These are phyloP conservation scores for Epichloe coenophiala DNA, from an alignment of 2,329 filamentous ascomycete species.

Conservation along the genomic window DNA sequence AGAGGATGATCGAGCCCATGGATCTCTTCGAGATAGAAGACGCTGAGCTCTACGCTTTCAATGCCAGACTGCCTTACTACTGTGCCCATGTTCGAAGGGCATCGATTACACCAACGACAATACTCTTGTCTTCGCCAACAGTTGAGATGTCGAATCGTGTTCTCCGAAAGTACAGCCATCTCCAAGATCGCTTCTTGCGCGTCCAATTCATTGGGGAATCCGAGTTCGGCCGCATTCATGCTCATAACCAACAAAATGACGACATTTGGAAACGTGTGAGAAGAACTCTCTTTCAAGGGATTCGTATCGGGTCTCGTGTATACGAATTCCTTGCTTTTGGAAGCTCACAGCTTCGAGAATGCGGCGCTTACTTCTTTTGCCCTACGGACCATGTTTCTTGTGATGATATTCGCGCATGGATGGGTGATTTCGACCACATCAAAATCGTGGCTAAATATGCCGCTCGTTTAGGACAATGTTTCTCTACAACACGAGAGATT, in stretches of 20 bases:
- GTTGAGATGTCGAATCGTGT: constrained; percentile 85
- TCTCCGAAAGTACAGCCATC: constrained; percentile 54
- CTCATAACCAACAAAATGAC: constrained; percentile 43
- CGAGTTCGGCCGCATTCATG: constrained; percentile 39
- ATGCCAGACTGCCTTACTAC: constrained; percentile 49
- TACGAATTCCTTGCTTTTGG: constrained; percentile 91
- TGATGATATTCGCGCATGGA: constrained; percentile 66
- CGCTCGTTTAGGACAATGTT: constrained; percentile 83
- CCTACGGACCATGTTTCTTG: constrained; percentile 53
- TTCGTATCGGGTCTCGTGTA: constrained; percentile 64
- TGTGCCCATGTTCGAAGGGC: constrained; percentile 66
- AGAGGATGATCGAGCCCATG: constrained; percentile 55
- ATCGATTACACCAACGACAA: constrained; percentile 69
- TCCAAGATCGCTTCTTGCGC: constrained; percentile 69
- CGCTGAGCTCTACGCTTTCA: constrained; percentile 31
- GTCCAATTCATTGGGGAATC: constrained; percentile 84
- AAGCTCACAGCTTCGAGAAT: constrained; percentile 86
- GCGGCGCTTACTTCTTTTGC: constrained; percentile 87
- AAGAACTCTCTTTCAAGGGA: constrained; percentile 61
- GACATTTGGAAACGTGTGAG: constrained; percentile 63
- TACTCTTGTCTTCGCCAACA: constrained; percentile 63
- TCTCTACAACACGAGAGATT: constrained; percentile 79
- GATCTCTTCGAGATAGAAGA: constrained; percentile 49
- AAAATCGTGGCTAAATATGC: constrained; percentile 77
- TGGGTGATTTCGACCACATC: constrained; percentile 77